Base-by-base conservation (phyloP, 2,329 filamentous ascomycete species). In the Aspergillus spinulosporus region DNA sequence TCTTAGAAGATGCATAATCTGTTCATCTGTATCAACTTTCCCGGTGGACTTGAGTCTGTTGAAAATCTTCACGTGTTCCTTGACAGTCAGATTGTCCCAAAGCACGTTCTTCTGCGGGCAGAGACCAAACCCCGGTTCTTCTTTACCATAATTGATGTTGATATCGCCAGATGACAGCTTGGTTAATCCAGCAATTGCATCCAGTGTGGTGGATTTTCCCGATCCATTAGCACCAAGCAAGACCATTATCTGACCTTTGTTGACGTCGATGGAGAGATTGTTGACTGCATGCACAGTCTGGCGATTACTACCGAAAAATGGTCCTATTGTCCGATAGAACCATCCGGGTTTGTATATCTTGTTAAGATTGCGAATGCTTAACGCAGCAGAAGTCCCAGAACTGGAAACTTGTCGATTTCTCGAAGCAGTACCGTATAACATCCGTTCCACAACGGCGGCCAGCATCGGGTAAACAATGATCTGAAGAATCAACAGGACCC, bases 91-190 rank as follows among this genome's bases (percentile, higher is more conserved):
- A 56, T 92, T 87, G 64, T 93, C 88, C 92, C 92, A 97, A 32
- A 97, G 81, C 4, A 97, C 92, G 65, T 97, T 97, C 78, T 93
- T 92, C 70, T 97, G 92, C 0, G 92, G 92, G 55, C 91, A 93
- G 42, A 96, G 86, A 11, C 92, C 92, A 15, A 97, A 81, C 0
- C 90, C 90, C 7, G 89, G 89, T 7, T 85, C 87, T 0, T 87
- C 87, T 62, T 92, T 87, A 4, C 86, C 87, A 4, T 89, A 90
- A 62, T 94, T 88, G 45, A 96, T 87, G 26, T 83, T 84, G 62
- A 97, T 94, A 2, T 81, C 80, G 2, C 92, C 92, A 56, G 82
- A 85, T 0, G 89, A 91, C 21, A 93, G 80, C 44, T 84, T 88
- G 64, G 88, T 90, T 49, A 93, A 82, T 2, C 92, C 92, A 8